Evolutionary conservation across 2,329 filamentous ascomycete genomes (phyloP), one percentile per base, ranked within the genome.

Genomic region (Aspergillus sp.): DNA sequence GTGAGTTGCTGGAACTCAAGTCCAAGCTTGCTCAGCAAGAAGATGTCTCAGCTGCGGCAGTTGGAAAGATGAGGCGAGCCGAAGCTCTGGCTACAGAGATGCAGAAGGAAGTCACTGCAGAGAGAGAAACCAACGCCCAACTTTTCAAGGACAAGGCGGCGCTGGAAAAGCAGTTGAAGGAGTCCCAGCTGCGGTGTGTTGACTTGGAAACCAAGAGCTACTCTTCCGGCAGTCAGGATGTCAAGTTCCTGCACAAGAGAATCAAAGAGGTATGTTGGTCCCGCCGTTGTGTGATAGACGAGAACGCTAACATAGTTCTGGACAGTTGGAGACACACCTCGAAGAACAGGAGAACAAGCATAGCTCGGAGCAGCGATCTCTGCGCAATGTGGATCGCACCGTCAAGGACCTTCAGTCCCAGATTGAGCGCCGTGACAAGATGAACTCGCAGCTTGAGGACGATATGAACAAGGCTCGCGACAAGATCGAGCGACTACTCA

Each of bases 161-260:
- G 0, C 78, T 99, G 40, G 94, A 97, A 76, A 97, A 96, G 78
- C 85, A 83, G 50, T 79, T 96, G 47, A 96, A 92, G 71, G 93
- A 99, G 71, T 81, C 93, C 21, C 93, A 97, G 72, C 83, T 97
- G 49, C 86, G 86, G 66, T 84, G 96, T 51, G 88, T 99, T 48
- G 94, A 97, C 69, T 81, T 97, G 7, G 93, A 99, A 76, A 97
- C 94, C 41, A 97, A 97, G 78, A 91, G 92, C 49, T 97, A 96
- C 75, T 94, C 92, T 17, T 95, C 88, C 59, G 89, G 89, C 20
- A 96, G 92, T 71, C 91, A 96, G 65, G 93, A 97, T 73, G 90
- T 97, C 61, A 88, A 94, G 66, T 97, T 97, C 77, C 75, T 97
- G 65, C 89, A 97, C 74, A 93, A 91, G 67, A 85, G 93, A 47